Percentiles rank a stretch among this genome's conserved stretches.
phyloP scores from a whole-genome alignment of 352 stramenopile species.

The Peronospora belbahrii region DNA sequence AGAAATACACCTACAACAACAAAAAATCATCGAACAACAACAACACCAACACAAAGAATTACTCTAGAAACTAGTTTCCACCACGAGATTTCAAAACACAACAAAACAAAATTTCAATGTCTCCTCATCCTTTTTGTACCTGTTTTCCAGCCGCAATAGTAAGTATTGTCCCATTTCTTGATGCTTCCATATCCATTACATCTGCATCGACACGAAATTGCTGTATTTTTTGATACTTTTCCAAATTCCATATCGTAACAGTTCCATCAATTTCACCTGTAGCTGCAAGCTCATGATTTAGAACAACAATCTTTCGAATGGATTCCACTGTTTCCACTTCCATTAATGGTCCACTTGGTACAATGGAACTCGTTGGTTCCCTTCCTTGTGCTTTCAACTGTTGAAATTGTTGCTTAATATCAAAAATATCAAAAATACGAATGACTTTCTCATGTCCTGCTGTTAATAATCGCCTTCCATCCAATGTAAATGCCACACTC shows the following conservation, averaged over 20 bases:
- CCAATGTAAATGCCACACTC: constrained; percentile 88
- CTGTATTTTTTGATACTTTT: constrained; percentile 29
- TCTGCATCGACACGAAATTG: constrained; percentile 62
- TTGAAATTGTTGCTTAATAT: constrained; percentile 54
- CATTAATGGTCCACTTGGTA: constrained; percentile 22
- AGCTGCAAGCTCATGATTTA: constrained; percentile 38
- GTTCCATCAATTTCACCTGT: constrained; percentile 76
- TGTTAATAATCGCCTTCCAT: constrained; percentile 84
- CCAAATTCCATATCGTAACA: constrained; percentile 63
- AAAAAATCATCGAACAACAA: no score
- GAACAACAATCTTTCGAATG: constrained; percentile 76
- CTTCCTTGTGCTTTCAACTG: constrained; percentile 51
- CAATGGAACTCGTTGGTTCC: no score
- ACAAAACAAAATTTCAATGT: background rate
- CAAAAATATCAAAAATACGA: constrained; percentile 85
- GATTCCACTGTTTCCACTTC: constrained; percentile 55
- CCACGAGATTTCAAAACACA: background rate
- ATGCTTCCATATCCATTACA: constrained; percentile 83
- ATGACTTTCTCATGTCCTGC: constrained; percentile 93
- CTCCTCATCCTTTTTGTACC: constrained; percentile 12
- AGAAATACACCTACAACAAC: constrained; percentile 86
- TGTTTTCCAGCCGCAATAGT: constrained; percentile 90
- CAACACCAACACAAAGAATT: no score
- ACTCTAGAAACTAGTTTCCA: no score
- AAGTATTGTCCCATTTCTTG: constrained; percentile 55